Evolutionary conservation across 2,329 filamentous ascomycete species (phyloP).

Genomic region (Macrophomina pseudophaseolina): DNA sequence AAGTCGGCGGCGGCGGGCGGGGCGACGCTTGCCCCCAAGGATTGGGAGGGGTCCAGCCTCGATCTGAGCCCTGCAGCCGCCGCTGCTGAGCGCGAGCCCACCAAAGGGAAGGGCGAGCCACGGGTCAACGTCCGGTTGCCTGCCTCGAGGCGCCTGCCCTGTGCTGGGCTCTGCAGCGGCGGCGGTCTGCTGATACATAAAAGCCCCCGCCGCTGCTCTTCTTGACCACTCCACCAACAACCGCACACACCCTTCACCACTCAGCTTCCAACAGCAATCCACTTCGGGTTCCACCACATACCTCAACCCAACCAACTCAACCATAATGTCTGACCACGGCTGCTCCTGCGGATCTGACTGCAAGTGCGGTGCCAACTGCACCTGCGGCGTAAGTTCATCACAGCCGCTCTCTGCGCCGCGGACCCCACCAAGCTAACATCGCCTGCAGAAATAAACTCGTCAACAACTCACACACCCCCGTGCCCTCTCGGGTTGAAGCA

Average conservation of each 20-base stretch:
- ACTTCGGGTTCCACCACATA: slow-evolving; percentile 11
- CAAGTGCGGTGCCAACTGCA: slow-evolving; percentile 31
- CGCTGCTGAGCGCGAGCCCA: neutral
- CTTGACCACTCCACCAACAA: neutral
- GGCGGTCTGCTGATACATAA: slow-evolving; percentile 23
- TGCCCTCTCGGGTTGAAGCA: slow-evolving; percentile 4
- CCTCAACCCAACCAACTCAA: slow-evolving; percentile 2
- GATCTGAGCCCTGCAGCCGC: slow-evolving; percentile 4
- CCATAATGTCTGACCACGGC: slow-evolving; percentile 28
- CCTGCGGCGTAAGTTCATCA: slow-evolving; percentile 32
- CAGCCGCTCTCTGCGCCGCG: neutral
- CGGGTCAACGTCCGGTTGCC: slow-evolving; percentile 1
- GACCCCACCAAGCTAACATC: slow-evolving; percentile 11
- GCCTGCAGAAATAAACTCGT: slow-evolving; percentile 14
- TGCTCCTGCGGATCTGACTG: slow-evolving; percentile 33
- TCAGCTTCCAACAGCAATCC: slow-evolving; percentile 8
- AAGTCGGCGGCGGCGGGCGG: neutral
- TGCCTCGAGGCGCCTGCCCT: neutral
- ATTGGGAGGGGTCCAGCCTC: neutral
- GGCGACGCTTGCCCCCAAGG: neutral
- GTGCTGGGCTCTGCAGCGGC: neutral
- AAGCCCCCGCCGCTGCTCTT: slow-evolving; percentile 6
- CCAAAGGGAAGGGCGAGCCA: neutral
- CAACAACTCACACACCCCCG: neutral
- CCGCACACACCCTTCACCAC: slow-evolving; percentile 2